These are phyloP conservation scores for Cystobasidium slooffiae DNA, from an alignment of 1,284 basidiomycete genomes.

Conservation along the genomic window DNA sequence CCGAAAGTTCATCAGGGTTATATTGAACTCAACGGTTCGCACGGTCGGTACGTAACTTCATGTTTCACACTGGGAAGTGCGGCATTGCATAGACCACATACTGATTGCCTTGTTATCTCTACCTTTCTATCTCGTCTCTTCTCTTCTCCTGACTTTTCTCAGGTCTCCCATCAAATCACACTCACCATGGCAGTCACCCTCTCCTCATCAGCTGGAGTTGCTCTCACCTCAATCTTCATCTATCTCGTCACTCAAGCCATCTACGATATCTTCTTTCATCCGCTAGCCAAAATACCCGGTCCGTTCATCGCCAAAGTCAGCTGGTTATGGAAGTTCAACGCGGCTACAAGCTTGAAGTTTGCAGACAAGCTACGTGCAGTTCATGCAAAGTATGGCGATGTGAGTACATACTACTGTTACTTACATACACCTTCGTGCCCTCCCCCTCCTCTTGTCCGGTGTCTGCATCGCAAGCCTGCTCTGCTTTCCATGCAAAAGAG, in stretches of 20 bases:
- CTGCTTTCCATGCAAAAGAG: too few species aligned
- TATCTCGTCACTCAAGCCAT: conserved; percentile 14
- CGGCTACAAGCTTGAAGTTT: neutral
- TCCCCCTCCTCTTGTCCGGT: too few species aligned
- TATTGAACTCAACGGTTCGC: too few species aligned
- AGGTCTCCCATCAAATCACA: neutral
- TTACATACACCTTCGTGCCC: neutral
- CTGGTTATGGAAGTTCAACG: conserved; percentile 18
- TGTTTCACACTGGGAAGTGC: too few species aligned
- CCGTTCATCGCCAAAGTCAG: conserved; percentile 5
- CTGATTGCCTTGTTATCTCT: too few species aligned
- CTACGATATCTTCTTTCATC: conserved; percentile 31
- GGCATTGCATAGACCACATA: too few species aligned
- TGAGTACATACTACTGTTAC: neutral
- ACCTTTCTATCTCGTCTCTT: neutral
- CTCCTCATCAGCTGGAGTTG: neutral
- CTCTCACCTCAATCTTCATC: conserved; percentile 1
- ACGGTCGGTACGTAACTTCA: too few species aligned
- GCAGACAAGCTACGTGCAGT: conserved; percentile 8
- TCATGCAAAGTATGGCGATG: conserved; percentile 16
- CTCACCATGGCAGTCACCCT: neutral
- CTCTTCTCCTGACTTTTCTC: neutral
- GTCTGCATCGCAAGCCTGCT: neutral
- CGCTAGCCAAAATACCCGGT: conserved; percentile 21
- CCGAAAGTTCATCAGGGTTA: too few species aligned